These are phyloP conservation scores for Botrytis deweyae DNA, from an alignment of 2,329 filamentous ascomycete species.

Conservation along the genomic window DNA sequence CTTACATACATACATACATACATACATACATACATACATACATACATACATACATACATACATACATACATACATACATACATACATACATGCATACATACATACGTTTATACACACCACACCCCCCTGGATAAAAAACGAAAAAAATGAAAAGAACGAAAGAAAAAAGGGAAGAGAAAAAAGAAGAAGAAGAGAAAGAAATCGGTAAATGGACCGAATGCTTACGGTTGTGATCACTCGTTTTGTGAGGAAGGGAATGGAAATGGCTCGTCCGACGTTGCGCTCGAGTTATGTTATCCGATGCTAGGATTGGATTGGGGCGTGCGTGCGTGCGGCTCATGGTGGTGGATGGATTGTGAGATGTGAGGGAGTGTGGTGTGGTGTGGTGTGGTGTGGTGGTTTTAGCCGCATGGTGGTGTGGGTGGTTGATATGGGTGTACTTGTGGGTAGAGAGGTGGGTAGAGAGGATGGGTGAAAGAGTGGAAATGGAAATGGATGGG, in stretches of 20 bases:
- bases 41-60: not conserved
- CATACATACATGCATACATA: no score
- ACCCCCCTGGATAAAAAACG: not conserved
- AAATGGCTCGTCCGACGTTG: slow-evolving; percentile 2
- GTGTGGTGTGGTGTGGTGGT: not conserved
- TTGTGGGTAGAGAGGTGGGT: no score
- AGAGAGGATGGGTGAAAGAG: not conserved
- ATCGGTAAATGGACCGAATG: slow-evolving; percentile 13
- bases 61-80: no score
- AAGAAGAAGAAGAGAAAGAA: not conserved
- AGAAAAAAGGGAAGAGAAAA: not conserved
- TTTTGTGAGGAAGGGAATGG: not conserved
- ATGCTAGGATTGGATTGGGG: not conserved
- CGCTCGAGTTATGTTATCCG: not conserved
- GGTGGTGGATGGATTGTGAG: not conserved
- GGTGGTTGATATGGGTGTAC: not conserved
- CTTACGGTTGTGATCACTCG: slow-evolving; percentile 11
- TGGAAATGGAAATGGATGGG: not conserved
- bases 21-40: no score
- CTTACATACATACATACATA: no score
- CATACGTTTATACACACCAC: no score
- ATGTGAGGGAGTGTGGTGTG: not conserved
- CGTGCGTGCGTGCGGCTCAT: slow-evolving; percentile 4
- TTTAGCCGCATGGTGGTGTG: slow-evolving; percentile 16
- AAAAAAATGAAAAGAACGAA: no score